Evolutionary conservation across 2,329 filamentous ascomycete genomes (phyloP).

Genomic region (Periconia sp.): DNA sequence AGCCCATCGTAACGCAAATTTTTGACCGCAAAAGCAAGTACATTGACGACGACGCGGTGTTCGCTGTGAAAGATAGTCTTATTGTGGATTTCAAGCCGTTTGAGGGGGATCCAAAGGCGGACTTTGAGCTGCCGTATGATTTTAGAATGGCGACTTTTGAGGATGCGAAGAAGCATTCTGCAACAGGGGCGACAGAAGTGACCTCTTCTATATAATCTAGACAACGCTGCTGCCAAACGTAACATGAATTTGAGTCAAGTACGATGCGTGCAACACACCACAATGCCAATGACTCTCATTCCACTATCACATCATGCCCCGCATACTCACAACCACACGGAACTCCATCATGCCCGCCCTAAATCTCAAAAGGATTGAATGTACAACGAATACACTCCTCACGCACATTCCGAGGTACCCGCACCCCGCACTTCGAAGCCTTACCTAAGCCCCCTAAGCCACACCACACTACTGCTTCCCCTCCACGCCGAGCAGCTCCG

Average conservation of each 20-base stretch:
- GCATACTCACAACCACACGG: too few relatives aligned
- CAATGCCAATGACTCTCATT: too few relatives aligned
- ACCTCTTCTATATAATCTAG: conserved; percentile 20
- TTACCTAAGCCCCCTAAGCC: conserved; percentile 1
- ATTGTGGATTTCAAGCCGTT: conserved; percentile 63
- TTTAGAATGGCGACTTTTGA: conserved; percentile 51
- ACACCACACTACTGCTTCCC: too few relatives aligned
- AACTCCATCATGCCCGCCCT: too few relatives aligned
- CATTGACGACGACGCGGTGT: conserved; percentile 64
- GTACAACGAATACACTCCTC: too few relatives aligned
- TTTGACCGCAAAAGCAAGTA: conserved; percentile 73
- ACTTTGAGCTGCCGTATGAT: conserved; percentile 61
- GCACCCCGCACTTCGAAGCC: conserved; percentile 1
- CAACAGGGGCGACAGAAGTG: conserved; percentile 32
- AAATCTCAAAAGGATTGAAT: too few relatives aligned
- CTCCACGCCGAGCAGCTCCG: neutral
- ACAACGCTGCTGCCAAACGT: too few relatives aligned
- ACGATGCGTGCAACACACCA: too few relatives aligned
- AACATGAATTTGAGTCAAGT: too few relatives aligned
- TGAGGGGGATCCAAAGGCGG: conserved; percentile 58
- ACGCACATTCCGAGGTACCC: too few relatives aligned
- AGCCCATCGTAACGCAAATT: conserved; percentile 76
- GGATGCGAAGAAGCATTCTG: conserved; percentile 36
- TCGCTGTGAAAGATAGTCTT: conserved; percentile 65
- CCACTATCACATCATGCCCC: too few relatives aligned